Evolutionary conservation across 164 flowering plant genomes (phyloP), one percentile per base, ranked within the genome.

Genomic region (Piper betle): DNA sequence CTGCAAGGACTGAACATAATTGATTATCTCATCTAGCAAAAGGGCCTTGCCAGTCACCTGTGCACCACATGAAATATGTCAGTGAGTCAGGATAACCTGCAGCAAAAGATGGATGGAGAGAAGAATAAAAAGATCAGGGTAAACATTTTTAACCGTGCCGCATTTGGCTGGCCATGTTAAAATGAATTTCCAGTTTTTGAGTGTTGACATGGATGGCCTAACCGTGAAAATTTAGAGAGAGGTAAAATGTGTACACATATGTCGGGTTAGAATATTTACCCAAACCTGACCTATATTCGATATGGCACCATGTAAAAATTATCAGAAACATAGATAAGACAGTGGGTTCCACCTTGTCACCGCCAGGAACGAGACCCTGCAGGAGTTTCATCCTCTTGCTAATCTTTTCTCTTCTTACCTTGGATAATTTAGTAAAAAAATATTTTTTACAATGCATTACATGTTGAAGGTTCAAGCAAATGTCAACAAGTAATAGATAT

Each of bases 1-100:
- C 71, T 88, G 94, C 39, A 88, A 77, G 68, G 89, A 91, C 66
- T 86, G 88, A 42, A 90, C 97, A 77, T 87, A 87, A 66, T 86
- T 87, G 69, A 87, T 91, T 17, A 86, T 87, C 58, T 84, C 93
- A 74, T 88, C 97, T 83, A 91, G 72, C 83, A 88, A 76, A 38
- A 75, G 85, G 73, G 97, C 96, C 84, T 88, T 91, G 15, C 97
- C 93, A 64, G 83, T 83, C 39, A 88, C 82, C 97, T 86, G 67
- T 68, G 43, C 58, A 71, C 61, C 53, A 17, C 62, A 66, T 55
- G 37, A 71, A 52, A 80, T 68, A 69, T 71, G 71, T 70, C 71
- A 61, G 19, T 71, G 15, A 46, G 71, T 76, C 70, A 70, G 73
- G n/a, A 59, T 46, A 42, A 42, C 7, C 11, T 42, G 50, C 12